phyloP scores from a whole-genome alignment of 192 early-diverging fungal species.

The Mortierella hygrophila region DNA sequence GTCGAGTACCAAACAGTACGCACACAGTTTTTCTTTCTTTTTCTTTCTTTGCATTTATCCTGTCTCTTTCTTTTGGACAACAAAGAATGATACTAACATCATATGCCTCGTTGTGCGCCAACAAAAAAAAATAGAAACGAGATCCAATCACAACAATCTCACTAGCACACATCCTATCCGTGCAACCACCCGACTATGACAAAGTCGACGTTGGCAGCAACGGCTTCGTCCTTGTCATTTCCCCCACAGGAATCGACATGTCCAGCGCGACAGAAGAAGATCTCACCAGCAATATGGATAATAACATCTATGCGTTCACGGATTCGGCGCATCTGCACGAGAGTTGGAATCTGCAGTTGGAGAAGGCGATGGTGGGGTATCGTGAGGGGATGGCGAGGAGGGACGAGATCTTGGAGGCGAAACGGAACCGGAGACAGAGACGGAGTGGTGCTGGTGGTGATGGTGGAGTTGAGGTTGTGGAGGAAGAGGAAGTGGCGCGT shows the following conservation, averaged over 20 bases:
- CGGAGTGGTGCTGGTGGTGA: background rate
- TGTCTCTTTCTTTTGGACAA: background rate
- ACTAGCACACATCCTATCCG: conserved; percentile 16
- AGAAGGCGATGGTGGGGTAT: conserved; percentile 32
- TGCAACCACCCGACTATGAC: conserved; percentile 48
- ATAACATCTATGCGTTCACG: conserved; percentile 37
- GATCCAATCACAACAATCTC: conserved; percentile 34
- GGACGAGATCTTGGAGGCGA: conserved; percentile 16
- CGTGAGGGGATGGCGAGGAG: conserved; percentile 31
- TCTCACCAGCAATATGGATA: conserved; percentile 31
- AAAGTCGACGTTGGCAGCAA: conserved; percentile 42
- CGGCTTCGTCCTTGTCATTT: conserved; percentile 18
- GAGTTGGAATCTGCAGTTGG: conserved; percentile 22
- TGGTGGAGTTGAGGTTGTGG: background rate
- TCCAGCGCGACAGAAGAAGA: conserved; percentile 19
- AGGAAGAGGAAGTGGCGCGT: background rate
- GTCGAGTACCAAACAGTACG: conserved; percentile 45
- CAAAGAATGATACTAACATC: too few relatives aligned
- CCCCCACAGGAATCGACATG: conserved; percentile 22
- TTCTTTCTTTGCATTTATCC: background rate
- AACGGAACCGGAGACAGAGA: conserved; percentile 12
- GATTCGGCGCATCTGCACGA: conserved; percentile 37
- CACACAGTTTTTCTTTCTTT: background rate
- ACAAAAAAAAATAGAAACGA: conserved; percentile 17
- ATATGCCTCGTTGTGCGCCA: background rate